Base-by-base conservation (phyloP, 208 protist genomes). In the Leishmania gerbilli region DNA sequence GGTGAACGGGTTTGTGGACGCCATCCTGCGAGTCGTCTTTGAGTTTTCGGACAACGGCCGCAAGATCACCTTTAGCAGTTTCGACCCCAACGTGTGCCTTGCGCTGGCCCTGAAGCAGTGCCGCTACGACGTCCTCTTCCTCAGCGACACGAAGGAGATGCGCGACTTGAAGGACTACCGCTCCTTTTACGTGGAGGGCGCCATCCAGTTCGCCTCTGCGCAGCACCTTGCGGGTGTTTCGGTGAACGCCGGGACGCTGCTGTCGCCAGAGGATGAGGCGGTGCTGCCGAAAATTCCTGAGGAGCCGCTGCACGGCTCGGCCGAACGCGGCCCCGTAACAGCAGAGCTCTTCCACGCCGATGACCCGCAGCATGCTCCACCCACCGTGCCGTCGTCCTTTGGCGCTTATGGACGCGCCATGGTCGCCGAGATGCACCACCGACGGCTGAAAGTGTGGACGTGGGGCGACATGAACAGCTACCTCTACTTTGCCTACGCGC, bases 121-220 rank as follows among this genome's bases (percentile, higher is more conserved):
- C 58, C 93, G 93, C 58, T 96, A 92, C 84, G 87, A 94, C 75
- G 93, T 96, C 15, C 83, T 96, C n/a, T 96, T 92, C 68, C 81
- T 96, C 45, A 88, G 86, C 71, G 93, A 94, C 69, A 93, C 93
- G 21, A 84, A 90, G 65, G 87, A 93, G 88, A 68, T 78, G 55
- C 82, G 87, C 17, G 93, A 96, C 84, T 78, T 94, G 69, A 96
- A 96, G 75, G 93, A 96, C 84, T 96, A 96, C 76, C 91, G 93
- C 49, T 92, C 83, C 65, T 95, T 95, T 78, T 84, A 88, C 76
- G 75, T 94, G 40, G 89, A 94, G 69, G 90, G 90, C 6, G 91
- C 93, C 9, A 83, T 95, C 13, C 93, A 96, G 86, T 96, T 96
- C 77, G 90, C 91, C 17, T 47, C 86, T 37, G 67, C 90, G 47